Evolutionary conservation across 345 rosid genomes (phyloP), one percentile per base, ranked within the genome.

Genomic region (Boechera divaricarpa): DNA sequence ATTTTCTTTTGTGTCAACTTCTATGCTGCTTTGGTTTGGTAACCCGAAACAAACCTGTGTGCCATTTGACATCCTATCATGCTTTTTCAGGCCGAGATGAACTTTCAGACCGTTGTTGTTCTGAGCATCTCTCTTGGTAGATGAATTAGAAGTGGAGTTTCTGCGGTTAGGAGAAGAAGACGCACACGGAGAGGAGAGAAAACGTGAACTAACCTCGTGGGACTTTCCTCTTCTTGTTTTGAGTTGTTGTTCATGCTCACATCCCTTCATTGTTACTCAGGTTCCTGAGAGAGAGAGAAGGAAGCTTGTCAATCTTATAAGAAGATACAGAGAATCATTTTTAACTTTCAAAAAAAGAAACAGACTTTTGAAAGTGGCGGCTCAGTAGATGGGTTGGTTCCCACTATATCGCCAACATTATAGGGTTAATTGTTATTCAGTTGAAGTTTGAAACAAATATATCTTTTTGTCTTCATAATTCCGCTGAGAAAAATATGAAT

Each of bases 161-260:
- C 86, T 80, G 51, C 76, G 67, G 39, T 77, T 82, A 6, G 76
- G 83, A 12, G 87, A 64, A 44, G 85, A 81, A 8, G 82, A 64
- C 13, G 87, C 38, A 39, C 77, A 39, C 0, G 88, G 88, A 26
- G 88, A 83, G 44, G 89, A 83, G 52, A 91, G 87, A 70, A 83
- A 91, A 35, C 92, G 86, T 1, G 98, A 93, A 74, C 88, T 74
- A 13, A 89, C 89, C 76, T 83, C 87, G 1, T 92, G 85, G 44
- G 89, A 81, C 74, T 80, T 89, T 18, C 80, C 72, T 59, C 81
- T 84, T 75, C 83, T 74, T 29, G 83, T 78, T 70, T 84, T 88
- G 55, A 73, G 39, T 55, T 77, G 36, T 52, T 77, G 67, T 11
- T 82, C 85, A 62, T 55, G 67, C 26, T 75, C 83, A n/a, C 33